Percentiles rank a stretch among this genome's conserved stretches.
phyloP scores from a whole-genome alignment of 2,329 filamentous ascomycete species.

The Aspergillus sp. region DNA sequence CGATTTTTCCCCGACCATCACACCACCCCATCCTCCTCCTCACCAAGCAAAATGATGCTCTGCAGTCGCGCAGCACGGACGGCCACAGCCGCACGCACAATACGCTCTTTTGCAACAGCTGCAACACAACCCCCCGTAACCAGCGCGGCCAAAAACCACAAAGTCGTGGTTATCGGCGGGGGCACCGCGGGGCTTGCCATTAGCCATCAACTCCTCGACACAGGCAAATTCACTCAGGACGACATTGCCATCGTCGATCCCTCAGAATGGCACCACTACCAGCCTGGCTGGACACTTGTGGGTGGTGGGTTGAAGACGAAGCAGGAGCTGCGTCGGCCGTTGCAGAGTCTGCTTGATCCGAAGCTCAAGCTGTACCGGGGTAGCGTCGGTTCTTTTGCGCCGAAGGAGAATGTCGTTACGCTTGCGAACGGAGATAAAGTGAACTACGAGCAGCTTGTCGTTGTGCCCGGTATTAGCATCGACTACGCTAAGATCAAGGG shows the following conservation, averaged over 20 bases:
- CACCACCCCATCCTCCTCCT: background rate
- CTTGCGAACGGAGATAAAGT: conserved; percentile 51
- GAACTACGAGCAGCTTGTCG: conserved; percentile 58
- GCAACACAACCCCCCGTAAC: conserved; percentile 31
- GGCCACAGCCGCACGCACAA: conserved; percentile 16
- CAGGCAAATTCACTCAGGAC: conserved; percentile 49
- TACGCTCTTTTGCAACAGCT: conserved; percentile 12
- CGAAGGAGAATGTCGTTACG: conserved; percentile 51
- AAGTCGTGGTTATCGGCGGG: conserved; percentile 60
- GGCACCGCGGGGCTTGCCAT: conserved; percentile 60
- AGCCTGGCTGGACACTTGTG: conserved; percentile 64
- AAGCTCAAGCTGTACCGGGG: conserved; percentile 56
- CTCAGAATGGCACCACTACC: conserved; percentile 58
- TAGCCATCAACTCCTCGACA: conserved; percentile 60
- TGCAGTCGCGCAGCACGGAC: conserved; percentile 17
- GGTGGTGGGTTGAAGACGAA: conserved; percentile 60
- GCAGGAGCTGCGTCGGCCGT: conserved; percentile 48
- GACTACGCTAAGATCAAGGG: conserved; percentile 49
- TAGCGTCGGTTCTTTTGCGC: conserved; percentile 45
- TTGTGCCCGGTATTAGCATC: conserved; percentile 52
- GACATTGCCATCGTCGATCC: conserved; percentile 62
- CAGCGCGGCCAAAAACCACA: conserved; percentile 46
- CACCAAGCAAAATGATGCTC: conserved; percentile 18
- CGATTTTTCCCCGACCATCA: background rate
- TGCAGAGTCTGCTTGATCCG: conserved; percentile 50